Evolutionary conservation across 2,329 filamentous ascomycete genomes (phyloP).

Genomic region (Sarocladium oryzae): DNA sequence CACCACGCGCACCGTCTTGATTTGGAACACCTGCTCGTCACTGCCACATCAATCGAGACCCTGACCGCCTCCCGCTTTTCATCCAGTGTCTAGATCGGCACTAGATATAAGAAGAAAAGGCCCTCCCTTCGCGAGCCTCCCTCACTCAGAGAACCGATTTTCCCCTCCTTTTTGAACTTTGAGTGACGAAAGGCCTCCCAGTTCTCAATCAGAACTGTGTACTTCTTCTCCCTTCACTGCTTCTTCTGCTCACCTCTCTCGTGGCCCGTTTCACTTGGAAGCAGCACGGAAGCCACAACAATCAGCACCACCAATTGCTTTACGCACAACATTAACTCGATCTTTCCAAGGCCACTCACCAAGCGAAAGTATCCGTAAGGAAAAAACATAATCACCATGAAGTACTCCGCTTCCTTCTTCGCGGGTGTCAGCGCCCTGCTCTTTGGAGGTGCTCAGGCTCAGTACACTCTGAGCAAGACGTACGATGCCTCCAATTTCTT

Average conservation of each 20-base stretch:
- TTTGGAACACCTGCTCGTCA: neutral
- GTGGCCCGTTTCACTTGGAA: neutral
- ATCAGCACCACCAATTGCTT: neutral
- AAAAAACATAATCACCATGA: constrained; percentile 14
- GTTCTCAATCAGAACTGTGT: too few relatives aligned
- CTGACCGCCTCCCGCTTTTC: neutral
- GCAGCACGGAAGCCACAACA: neutral
- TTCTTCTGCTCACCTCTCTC: too few relatives aligned
- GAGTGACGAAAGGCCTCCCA: too few relatives aligned
- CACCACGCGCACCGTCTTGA: neutral
- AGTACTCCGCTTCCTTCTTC: constrained; percentile 18
- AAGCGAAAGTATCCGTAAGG: neutral
- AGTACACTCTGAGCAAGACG: constrained; percentile 40
- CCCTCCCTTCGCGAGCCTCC: neutral
- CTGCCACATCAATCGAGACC: neutral
- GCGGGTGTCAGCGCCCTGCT: constrained; percentile 25
- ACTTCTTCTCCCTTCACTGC: too few relatives aligned
- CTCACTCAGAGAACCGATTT: too few relatives aligned
- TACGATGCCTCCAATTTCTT: constrained; percentile 52
- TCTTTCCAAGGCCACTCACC: neutral
- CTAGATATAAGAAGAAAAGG: neutral
- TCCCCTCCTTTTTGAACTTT: too few relatives aligned
- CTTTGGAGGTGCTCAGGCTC: constrained; percentile 19
- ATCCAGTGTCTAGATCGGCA: neutral
- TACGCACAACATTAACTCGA: too few relatives aligned